These are phyloP conservation scores for Solanum okadae DNA, from an alignment of 257 asterid species.

Conservation along the genomic window DNA sequence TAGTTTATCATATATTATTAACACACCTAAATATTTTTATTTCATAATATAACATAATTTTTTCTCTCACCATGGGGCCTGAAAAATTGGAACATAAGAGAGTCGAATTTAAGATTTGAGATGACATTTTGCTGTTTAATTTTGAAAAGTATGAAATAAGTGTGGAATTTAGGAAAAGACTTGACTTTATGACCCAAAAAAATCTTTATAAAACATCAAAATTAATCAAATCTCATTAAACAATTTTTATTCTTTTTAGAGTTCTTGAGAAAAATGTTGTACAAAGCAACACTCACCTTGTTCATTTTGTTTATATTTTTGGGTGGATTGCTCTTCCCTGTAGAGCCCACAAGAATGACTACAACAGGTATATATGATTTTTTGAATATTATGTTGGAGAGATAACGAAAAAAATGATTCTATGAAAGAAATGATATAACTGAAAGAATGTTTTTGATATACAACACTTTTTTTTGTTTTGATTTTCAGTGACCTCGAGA, in stretches of 20 bases:
- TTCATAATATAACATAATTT: too few species aligned
- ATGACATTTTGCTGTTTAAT: background rate
- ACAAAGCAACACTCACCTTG: too few species aligned
- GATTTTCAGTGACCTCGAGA: background rate
- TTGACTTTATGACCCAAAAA: background rate
- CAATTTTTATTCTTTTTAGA: too few species aligned
- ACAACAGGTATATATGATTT: background rate
- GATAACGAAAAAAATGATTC: rapidly evolving
- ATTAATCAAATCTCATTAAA: background rate
- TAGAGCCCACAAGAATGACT: background rate
- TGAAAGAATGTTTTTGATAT: background rate
- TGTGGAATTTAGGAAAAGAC: background rate
- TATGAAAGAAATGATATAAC: background rate
- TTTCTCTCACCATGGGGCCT: too few species aligned
- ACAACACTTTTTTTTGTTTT: background rate
- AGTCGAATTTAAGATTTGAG: background rate
- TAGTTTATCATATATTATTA: too few species aligned
- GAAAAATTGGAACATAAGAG: background rate
- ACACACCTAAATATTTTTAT: too few species aligned
- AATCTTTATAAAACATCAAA: background rate
- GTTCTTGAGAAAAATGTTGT: too few species aligned
- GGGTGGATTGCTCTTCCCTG: background rate
- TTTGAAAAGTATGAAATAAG: too few species aligned
- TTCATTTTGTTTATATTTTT: background rate
- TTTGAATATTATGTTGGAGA: too few species aligned